Evolutionary conservation across 768 basidiomycete species (phyloP).

Genomic region (Tylopilus vinaceipallidus): DNA sequence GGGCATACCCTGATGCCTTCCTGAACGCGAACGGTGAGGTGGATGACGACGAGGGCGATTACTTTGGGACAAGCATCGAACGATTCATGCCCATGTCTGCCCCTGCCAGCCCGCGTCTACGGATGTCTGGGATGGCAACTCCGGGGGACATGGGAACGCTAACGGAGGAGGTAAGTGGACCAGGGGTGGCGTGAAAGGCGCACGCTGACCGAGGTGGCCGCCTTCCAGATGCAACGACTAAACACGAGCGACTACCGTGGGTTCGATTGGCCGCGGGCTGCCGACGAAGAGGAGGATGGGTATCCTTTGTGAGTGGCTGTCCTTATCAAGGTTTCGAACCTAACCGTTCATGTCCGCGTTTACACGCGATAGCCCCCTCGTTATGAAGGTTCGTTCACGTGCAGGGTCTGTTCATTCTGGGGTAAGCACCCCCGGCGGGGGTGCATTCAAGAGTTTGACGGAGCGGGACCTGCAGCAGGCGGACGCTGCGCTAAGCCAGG

Average conservation of each 20-base stretch:
- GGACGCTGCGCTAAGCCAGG: conserved; percentile 80
- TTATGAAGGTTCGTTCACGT: conserved; percentile 87
- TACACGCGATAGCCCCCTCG: conserved; percentile 63
- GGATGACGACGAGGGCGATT: conserved; percentile 42
- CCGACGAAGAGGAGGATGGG: conserved; percentile 85
- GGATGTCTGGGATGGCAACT: conserved; percentile 73
- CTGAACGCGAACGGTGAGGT: conserved; percentile 53
- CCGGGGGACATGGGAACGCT: conserved; percentile 92
- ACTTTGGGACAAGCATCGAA: conserved; percentile 55
- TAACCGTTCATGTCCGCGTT: conserved; percentile 6
- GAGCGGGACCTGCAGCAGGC: conserved; percentile 86
- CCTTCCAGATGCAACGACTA: conserved; percentile 75
- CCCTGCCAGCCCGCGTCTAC: conserved; percentile 85
- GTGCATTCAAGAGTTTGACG: conserved; percentile 72
- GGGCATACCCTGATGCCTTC: conserved; percentile 96
- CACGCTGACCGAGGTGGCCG: not conserved
- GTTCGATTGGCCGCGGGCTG: conserved; percentile 52
- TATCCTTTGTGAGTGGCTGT: conserved; percentile 75
- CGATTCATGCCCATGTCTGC: conserved; percentile 70
- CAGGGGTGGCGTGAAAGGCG: not conserved
- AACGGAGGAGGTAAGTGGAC: conserved; percentile 66
- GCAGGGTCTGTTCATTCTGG: conserved; percentile 72
- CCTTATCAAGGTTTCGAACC: conserved; percentile 10
- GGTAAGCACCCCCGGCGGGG: conserved; percentile 86
- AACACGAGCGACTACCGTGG: conserved; percentile 80